Evolutionary conservation across 768 basidiomycete species (phyloP).

Genomic region (Termitomyces sp.): DNA sequence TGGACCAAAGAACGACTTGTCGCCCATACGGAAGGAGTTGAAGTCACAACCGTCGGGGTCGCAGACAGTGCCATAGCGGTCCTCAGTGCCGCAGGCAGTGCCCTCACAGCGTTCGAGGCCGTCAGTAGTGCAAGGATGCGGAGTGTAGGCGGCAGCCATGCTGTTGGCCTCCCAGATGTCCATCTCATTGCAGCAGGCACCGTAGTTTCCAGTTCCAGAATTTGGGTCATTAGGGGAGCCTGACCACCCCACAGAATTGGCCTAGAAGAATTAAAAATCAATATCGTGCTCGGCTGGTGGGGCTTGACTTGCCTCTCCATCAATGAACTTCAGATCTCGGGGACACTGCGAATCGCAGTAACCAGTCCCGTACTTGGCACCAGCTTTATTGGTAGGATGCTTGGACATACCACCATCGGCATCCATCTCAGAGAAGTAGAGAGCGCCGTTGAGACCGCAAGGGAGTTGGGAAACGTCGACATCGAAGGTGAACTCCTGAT

Average conservation of each 20-base stretch:
- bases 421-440: constrained; percentile 29
- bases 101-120: constrained; percentile 40
- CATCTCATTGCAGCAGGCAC: constrained; percentile 57
- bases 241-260: constrained; percentile 41
- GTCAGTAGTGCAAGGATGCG: constrained; percentile 40
- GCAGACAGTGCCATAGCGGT: constrained; percentile 24
- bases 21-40: constrained; percentile 56
- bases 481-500: too few species aligned
- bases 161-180: constrained; percentile 58
- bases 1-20: constrained; percentile 40
- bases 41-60: constrained; percentile 49
- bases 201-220: constrained; percentile 38
- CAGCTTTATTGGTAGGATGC: background rate
- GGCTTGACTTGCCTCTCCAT: constrained; percentile 36
- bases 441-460: too few species aligned
- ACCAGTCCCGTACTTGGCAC: constrained; percentile 1
- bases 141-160: constrained; percentile 45
- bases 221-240: constrained; percentile 32
- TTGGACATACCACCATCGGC: constrained; percentile 1
- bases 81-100: constrained; percentile 29
- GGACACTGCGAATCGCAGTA: constrained; percentile 46
- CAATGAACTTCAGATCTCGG: constrained; percentile 55
- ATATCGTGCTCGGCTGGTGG: background rate
- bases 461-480: constrained; percentile 54
- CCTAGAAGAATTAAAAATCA: constrained; percentile 25